Evolutionary conservation across 2,329 filamentous ascomycete species (phyloP), one percentile per base, ranked within the genome.

Genomic region (Penicillium griseofulvum): DNA sequence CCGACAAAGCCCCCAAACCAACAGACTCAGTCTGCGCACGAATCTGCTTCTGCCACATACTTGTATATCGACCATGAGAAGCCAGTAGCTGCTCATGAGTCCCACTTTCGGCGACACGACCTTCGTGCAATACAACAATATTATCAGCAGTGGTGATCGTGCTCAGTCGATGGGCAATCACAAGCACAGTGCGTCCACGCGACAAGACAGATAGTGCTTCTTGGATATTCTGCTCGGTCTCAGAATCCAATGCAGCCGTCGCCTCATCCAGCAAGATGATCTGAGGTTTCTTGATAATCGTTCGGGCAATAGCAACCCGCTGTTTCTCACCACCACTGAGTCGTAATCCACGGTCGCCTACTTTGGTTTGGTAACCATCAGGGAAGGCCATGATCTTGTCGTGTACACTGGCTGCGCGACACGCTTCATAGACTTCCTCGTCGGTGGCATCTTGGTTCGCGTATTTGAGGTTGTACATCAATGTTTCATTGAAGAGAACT

Each of bases 181-280:
- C 38, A 16, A 50, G 37, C 22, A 34, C 38, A 9, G 48, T 50
- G 16, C 48, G 48, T 5, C 48, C 48, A 17, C 36, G 37, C 14
- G 48, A 50, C 2, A 50, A 31, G 24, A 34, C 22, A 6, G 48
- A 12, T 9, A 44, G 38, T 34, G 48, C 37, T 28, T 50, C 36
- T 31, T 96, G 91, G 57, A 96, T 95, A 68, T 92, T 87, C 70
- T 93, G 88, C 72, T 96, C 91, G 0, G 91, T 96, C 61, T 92
- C 89, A 0, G 89, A 90, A 69, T 96, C 91, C 22, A 96, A 78
- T 10, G 91, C 90, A 28, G 91, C 91, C 1, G 90, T 96, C 10
- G 91, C 91, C 74, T 96, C 91, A 69, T 96, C 91, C 24, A 95
- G 80, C 76, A 96, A 87, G 68, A 95, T 93, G 67, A 96, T 91